A percentile compares a stretch with the other conserved stretches of the same genome.
phyloP scores from a whole-genome alignment of 2,329 filamentous ascomycete genomes.

The Phyllosticta paracitricarpa region DNA sequence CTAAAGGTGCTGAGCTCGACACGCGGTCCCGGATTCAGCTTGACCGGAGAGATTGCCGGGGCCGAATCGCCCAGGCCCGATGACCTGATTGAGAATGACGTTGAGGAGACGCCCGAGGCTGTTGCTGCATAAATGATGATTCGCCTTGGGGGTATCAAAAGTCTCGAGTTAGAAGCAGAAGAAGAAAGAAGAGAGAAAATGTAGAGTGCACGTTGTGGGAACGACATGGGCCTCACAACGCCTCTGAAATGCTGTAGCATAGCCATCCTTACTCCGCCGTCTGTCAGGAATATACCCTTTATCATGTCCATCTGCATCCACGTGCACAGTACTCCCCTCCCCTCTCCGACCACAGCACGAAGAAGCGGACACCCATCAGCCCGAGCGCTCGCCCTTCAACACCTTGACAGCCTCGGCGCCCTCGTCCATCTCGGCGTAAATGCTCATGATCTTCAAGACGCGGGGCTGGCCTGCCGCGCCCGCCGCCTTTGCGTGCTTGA shows the following conservation, averaged over 20 bases:
- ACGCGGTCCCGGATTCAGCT: slow-evolving; percentile 72
- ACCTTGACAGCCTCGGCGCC: slow-evolving; percentile 49
- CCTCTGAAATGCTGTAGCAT: too few relatives aligned
- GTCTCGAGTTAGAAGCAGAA: too few relatives aligned
- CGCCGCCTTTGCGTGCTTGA: slow-evolving; percentile 45
- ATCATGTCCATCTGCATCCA: not conserved
- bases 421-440: slow-evolving; percentile 54
- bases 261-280: not conserved
- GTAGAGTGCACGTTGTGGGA: not conserved
- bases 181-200: not conserved
- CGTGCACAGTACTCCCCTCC: too few relatives aligned
- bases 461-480: slow-evolving; percentile 30
- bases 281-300: not conserved
- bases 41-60: slow-evolving; percentile 69
- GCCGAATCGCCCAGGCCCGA: slow-evolving; percentile 24
- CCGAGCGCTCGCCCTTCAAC: slow-evolving; percentile 7
- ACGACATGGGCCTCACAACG: not conserved
- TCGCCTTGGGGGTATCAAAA: too few relatives aligned
- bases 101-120: slow-evolving; percentile 31
- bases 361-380: not conserved
- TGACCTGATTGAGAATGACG: slow-evolving; percentile 19
- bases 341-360: too few relatives aligned
- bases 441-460: slow-evolving; percentile 46
- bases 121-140: not conserved
- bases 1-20: slow-evolving; percentile 70